Evolutionary conservation across 805 yeast species (phyloP), one percentile per base, ranked within the genome.

Genomic region (Nakazawaea anatomiae): DNA sequence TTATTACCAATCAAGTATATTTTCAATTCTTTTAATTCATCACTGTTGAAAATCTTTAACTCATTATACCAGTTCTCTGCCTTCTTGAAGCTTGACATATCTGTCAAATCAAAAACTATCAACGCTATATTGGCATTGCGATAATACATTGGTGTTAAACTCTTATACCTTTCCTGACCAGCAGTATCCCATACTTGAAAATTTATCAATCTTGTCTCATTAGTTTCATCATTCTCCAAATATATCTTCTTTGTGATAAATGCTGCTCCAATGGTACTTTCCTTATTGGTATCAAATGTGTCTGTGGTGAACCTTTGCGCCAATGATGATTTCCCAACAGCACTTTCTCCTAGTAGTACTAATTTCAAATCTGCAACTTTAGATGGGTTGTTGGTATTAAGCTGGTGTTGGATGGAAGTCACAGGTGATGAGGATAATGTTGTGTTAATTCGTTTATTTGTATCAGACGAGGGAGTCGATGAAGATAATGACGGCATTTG

Each of bases 201-300:
- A 59, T 80, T 82, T 32, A 76, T 59, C 40, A 64, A 54, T 27
- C 55, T 65, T 9, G 32, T 6, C n/a, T 46, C 38, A 18, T 46
- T 35, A 7, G 11, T 28, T 4, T 63, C 12, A 52, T 32, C 54
- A 9, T 57, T 57, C 30, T 60, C 52, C 40, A 80, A 56, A 9
- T 72, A 72, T 10, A 87, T 73, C 9, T 86, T 82, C 64, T 90
- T 95, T 14, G 97, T 89, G 39, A 94, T 77, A 67, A 92, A 94
- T 0, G 98, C 99, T 4, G 99, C 99, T n/a, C 99, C 99, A 50
- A 94, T 94, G 1, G 99, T 94, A 42, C 96, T 87, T 58, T 95
- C 89, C 53, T 92, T 79, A 57, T 80, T 79, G 32, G 80, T 84
- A 57, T 89, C 94, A 64, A 92, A 94, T 0, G 81, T 68, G 58